Base-by-base conservation (phyloP, 805 yeast genomes). In the Saturnispora dispora region DNA sequence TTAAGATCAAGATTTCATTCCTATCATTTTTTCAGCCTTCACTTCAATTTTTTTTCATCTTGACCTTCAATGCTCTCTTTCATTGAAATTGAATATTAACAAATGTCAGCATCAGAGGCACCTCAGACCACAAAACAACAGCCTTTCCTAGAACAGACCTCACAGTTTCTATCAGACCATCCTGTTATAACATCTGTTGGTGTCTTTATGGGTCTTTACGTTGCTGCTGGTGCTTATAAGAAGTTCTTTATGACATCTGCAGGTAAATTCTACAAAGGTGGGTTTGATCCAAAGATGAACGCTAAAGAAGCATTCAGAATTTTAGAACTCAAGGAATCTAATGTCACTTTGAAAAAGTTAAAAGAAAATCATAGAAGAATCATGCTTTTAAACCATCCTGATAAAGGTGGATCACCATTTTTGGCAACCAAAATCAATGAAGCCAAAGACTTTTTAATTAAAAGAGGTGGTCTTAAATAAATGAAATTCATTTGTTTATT, bases 341-440 rank as follows among this genome's bases (percentile, higher is more conserved):
- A 76, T 22, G 68, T 82, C 61, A 73, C 78, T 41, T 81, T 78
- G 66, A 76, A 81, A 53, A 82, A 75, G 60, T 73, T 89, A 61
- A 84, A 85, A 63, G 88, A 83, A 55, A 82, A 81, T 53, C 96
- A 90, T 64, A 79, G 96, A 69, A 74, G 74, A 59, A 83, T 89
- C 61, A 86, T 90, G 93, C 69, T 88, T 68, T 78, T 85, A 47
- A 90, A 90, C 66, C 97, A 90, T 64, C 97, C 97, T 10, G 97
- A 90, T 71, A 85, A 82, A 64, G 96, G 96, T 33, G 97, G 97
- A 2, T 84, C 95, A 10, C 86, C 95, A 27, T 88, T 78, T 61
- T 66, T 90, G 66, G 96, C 97, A 45, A 82, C 90, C 53, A 90
- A 90, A 72, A 84, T 90, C 55, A 90, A 90, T 65, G 96, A 90